These are phyloP conservation scores for Sergeia podlipaevii DNA, from an alignment of 208 protist species.

Conservation along the genomic window DNA sequence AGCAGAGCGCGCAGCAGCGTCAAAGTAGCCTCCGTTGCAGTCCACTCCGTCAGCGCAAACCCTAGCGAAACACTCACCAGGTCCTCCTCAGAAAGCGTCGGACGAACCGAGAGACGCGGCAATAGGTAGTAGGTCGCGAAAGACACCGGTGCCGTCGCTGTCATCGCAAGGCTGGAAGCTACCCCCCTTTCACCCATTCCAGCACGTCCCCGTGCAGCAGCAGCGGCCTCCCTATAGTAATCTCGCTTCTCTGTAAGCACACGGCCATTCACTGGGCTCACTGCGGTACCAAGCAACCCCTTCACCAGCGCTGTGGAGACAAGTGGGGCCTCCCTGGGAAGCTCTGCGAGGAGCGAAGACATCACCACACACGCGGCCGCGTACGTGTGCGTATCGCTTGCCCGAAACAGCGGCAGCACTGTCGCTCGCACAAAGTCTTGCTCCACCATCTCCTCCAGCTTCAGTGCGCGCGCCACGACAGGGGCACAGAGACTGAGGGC, in stretches of 20 bases:
- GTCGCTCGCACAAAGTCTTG: conserved; percentile 43
- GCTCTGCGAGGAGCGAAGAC: conserved; percentile 24
- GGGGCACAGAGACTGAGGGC: conserved; percentile 37
- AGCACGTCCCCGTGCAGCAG: neutral
- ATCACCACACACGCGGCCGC: conserved; percentile 38
- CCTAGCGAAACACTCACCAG: conserved; percentile 20
- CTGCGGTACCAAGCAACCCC: conserved; percentile 31
- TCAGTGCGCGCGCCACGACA: conserved; percentile 30
- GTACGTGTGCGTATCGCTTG: conserved; percentile 51
- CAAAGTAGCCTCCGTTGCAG: conserved; percentile 49
- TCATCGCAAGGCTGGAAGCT: too few species aligned
- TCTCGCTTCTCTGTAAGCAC: conserved; percentile 7
- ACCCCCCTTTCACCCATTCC: neutral
- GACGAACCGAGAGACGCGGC: conserved; percentile 31
- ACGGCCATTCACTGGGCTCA: conserved; percentile 24
- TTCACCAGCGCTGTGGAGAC: conserved; percentile 24
- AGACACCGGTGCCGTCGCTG: too few species aligned
- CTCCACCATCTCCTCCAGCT: conserved; percentile 25
- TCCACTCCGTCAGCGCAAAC: conserved; percentile 33
- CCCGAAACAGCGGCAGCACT: conserved; percentile 55
- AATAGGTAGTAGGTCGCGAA: conserved; percentile 48
- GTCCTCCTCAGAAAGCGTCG: conserved; percentile 33
- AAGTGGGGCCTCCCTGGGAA: conserved; percentile 13
- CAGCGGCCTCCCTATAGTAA: conserved; percentile 14
- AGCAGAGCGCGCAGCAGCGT: conserved; percentile 39